Evolutionary conservation across 108 stramenopile species (phyloP), one percentile per base, ranked within the genome.

Genomic region (Nannochloropsis salina): DNA sequence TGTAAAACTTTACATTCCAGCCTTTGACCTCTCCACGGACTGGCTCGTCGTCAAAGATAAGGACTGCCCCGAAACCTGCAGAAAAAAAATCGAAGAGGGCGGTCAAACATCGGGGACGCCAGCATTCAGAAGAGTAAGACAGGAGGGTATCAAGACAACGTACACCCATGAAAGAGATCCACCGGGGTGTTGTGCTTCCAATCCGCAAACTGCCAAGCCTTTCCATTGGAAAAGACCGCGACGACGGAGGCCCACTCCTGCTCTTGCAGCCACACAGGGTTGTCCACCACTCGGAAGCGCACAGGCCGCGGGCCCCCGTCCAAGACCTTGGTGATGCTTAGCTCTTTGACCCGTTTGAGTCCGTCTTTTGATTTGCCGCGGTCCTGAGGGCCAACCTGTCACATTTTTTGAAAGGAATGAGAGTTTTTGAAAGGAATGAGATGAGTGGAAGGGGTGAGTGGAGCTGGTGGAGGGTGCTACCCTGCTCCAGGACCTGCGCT

Each of bases 161-260:
- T 74, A 82, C 82, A 82, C 21, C 44, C 3, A 44, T 82, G 82
- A 74, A 82, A 82, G 20, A 82, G 82, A 43, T 82, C 82, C 42
- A 82, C 82, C 3, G 82, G 82, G 82, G 42, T 82, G 21, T 43
- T 44, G 20, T 45, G 44, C 82, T 82, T 82, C 82, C 82, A 82
- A 15, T 45, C 82, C 15, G 42, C 15, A 45, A 82, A 82, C 44
- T 82, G 82, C 82, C 82, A 82, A 5, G 82, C 42, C 8, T 82
- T 43, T 15, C 82, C 82, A 43, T 82, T 43, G 44, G 82, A 43
- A 82, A 82, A 82, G 20, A 82, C 82, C 44, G 82, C 82, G 5
- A 45, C 82, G 20, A 82, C 82, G 20, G 44, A 45, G 20, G 18
- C 44, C 82, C 82, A 82, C 44, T 82, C 82, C 42, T 15, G 20